Conservation (phyloP, 331 rosid genomes). For the Acacia concinna region DNA sequence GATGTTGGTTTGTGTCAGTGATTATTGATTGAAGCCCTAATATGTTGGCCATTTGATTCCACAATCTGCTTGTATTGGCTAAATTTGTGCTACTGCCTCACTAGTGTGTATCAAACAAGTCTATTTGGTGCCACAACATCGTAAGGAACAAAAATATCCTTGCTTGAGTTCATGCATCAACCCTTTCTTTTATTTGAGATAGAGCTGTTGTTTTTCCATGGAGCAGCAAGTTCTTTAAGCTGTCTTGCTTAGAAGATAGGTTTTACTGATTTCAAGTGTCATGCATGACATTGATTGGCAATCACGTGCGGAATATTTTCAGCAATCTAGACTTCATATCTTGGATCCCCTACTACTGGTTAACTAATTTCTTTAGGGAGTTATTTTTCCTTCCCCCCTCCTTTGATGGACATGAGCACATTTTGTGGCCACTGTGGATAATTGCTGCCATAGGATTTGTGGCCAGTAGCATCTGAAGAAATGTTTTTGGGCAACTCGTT, state of each 20-base stretch:
- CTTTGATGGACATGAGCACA: background rate
- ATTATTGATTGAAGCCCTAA: background rate
- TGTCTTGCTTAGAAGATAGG: background rate
- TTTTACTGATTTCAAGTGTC: background rate
- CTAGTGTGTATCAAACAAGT: background rate
- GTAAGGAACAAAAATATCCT: background rate
- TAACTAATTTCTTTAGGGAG: background rate
- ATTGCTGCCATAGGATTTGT: background rate
- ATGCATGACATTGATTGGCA: background rate
- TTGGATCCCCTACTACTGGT: background rate
- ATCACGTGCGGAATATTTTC: background rate
- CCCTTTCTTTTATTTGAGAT: background rate
- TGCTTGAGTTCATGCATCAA: background rate
- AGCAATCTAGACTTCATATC: background rate
- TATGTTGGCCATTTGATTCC: background rate
- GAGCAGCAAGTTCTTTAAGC: background rate
- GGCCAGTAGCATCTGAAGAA: background rate
- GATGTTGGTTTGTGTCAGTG: background rate
- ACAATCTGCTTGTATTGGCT: background rate
- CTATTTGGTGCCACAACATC: background rate
- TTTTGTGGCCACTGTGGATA: background rate
- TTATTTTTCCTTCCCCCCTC: background rate
- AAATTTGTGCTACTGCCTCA: background rate
- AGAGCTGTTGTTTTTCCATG: background rate
- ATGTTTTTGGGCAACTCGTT: background rate